Evolutionary conservation across 169 alveolate species (phyloP), one percentile per base, ranked within the genome.

Genomic region (Plasmodium malariae): DNA sequence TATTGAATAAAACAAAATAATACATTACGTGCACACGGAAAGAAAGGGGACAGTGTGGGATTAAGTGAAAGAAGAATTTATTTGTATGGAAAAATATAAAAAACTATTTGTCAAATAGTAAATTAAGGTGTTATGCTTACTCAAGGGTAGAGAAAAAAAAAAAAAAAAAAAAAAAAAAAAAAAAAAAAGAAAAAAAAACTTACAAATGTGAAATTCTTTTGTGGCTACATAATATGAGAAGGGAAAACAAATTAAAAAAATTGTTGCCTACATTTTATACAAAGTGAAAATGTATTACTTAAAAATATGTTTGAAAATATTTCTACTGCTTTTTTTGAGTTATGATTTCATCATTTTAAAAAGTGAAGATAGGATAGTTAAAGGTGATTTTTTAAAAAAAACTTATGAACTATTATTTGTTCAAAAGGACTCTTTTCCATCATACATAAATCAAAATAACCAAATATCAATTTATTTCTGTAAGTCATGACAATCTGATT

Each of bases 381-480:
- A 62, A n/a, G 51, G 88, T 6, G 11, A 36, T 36, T 76, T 76
- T 60, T 76, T 76, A 19, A 62, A 62, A 62, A 68, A 63, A n/a
- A 30, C 76, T n/a, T 76, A 60, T 51, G 76, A 76, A 28, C 19
- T 48, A 60, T 76, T 76, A 21, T 76, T 76, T 67, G 76, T 62
- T 24, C 88, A 76, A 48, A 76, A 48, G 68, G 88, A 76, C 51
- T n/a, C 24, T 17, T 36, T 76, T 17, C 88, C 76, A 24, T 45
- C 88, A 40, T 63, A 62, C 26, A 76, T 76, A 76, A 76, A 76
- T 19, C 57, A 54, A 24, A 54, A 76, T 67, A 76, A 76, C 60
- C 88, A 76, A 3, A 76, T 76, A 48, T 76, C 88, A 19, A 76
- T 76, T 19, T 76, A 54, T 76, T 76, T 76, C 28, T 76, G 88